These are phyloP conservation scores for Paecilomyces variotii DNA, from an alignment of 2,329 filamentous ascomycete genomes.

Conservation along the genomic window DNA sequence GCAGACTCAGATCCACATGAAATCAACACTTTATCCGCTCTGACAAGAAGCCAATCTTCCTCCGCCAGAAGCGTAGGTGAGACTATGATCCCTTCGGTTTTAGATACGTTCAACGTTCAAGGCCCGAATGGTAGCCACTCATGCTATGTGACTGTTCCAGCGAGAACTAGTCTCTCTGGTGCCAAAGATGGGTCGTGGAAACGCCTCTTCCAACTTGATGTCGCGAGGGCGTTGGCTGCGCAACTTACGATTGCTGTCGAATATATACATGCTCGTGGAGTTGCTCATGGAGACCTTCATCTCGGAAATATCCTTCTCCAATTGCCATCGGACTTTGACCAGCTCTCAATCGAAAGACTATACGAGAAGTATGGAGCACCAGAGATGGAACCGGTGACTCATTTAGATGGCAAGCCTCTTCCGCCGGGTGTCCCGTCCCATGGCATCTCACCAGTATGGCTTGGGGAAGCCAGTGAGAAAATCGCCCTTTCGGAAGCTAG, in stretches of 20 bases:
- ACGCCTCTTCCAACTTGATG: conserved; percentile 15
- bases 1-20: conserved; percentile 8
- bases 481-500: conserved; percentile 19
- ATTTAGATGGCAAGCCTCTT: conserved; percentile 15
- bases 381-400: conserved; percentile 11
- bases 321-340: conserved; percentile 8
- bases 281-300: conserved; percentile 30
- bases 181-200: conserved; percentile 14
- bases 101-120: conserved; percentile 14
- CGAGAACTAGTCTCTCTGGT: conserved; percentile 12
- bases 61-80: neutral
- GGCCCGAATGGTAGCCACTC: conserved; percentile 18
- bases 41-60: neutral
- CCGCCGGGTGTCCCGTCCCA: conserved; percentile 21
- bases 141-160: conserved; percentile 14
- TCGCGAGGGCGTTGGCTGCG: conserved; percentile 16
- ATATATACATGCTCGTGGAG: conserved; percentile 19
- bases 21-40: conserved; percentile 3
- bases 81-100: conserved; percentile 9
- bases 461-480: conserved; percentile 25
- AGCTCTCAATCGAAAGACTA: conserved; percentile 11
- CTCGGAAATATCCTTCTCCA: conserved; percentile 28
- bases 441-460: conserved; percentile 24
- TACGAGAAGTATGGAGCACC: conserved; percentile 15
- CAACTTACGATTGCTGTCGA: conserved; percentile 24